Evolutionary conservation across 176 grass and related monocot species (phyloP).

Genomic region (Avena atlantica): DNA sequence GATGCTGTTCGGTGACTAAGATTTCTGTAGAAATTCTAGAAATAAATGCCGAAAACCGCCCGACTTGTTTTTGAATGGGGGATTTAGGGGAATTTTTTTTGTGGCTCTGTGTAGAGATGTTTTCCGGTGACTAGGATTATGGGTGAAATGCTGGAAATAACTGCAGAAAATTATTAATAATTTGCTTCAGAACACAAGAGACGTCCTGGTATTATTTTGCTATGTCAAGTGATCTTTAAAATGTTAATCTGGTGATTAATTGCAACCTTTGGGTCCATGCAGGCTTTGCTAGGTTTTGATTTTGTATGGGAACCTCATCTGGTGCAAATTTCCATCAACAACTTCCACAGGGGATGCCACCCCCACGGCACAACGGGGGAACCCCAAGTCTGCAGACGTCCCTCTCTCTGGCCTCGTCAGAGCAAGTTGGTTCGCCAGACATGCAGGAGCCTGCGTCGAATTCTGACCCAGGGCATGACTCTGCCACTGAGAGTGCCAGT

Average conservation of each 20-base stretch:
- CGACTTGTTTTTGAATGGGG: not conserved
- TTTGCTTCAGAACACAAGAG: not conserved
- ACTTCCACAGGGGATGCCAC: slow-evolving; percentile 55
- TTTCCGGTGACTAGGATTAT: not conserved
- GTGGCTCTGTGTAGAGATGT: not conserved
- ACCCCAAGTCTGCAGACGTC: slow-evolving; percentile 54
- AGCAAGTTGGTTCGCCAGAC: slow-evolving; percentile 64
- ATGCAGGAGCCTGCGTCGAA: slow-evolving; percentile 66
- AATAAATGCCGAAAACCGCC: not conserved
- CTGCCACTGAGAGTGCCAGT: slow-evolving; percentile 76
- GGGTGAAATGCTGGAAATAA: not conserved
- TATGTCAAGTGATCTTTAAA: not conserved
- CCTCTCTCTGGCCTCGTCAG: slow-evolving; percentile 69
- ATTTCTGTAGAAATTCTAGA: not conserved
- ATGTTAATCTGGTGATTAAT: not conserved
- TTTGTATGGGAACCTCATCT: slow-evolving; percentile 69
- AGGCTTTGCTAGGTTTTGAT: slow-evolving; percentile 36
- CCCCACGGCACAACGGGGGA: slow-evolving; percentile 42
- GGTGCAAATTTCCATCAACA: slow-evolving; percentile 65
- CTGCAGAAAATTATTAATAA: not conserved
- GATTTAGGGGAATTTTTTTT: not conserved
- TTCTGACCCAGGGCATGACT: slow-evolving; percentile 71
- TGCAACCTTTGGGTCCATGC: not conserved
- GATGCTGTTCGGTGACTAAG: not conserved
- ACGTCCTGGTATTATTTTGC: not conserved